Percentiles rank a stretch among this genome's conserved stretches.
phyloP scores from a whole-genome alignment of 1,284 basidiomycete genomes.

The Limonomyces culmigenus region DNA sequence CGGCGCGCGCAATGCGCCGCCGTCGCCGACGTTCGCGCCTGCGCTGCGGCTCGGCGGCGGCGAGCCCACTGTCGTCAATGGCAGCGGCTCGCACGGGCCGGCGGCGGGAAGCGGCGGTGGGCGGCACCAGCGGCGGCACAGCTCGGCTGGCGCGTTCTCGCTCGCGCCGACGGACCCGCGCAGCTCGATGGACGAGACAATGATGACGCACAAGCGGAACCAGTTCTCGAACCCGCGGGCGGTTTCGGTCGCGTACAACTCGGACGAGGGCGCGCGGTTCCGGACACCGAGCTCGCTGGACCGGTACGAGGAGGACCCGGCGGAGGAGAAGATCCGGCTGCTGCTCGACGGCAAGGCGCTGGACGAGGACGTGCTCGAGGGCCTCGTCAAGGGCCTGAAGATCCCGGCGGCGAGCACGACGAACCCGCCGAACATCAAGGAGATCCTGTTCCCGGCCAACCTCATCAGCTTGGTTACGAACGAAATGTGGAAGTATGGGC shows the following conservation, averaged over 20 bases:
- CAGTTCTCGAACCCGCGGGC: slow-evolving; percentile 72
- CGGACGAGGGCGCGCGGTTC: slow-evolving; percentile 53
- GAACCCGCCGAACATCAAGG: slow-evolving; percentile 88
- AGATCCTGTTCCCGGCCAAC: slow-evolving; percentile 99
- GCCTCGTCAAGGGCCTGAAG: slow-evolving; percentile 83
- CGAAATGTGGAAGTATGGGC: slow-evolving; percentile 99
- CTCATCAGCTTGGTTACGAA: slow-evolving; percentile 95
- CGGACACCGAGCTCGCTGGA: slow-evolving; percentile 56
- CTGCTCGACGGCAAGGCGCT: slow-evolving; percentile 85
- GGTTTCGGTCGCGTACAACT: slow-evolving; percentile 80
- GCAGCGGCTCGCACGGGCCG: background rate
- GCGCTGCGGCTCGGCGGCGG: slow-evolving; percentile 36
- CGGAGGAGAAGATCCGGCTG: slow-evolving; percentile 88
- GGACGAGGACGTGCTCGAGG: slow-evolving; percentile 89
- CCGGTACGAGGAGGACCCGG: slow-evolving; percentile 73
- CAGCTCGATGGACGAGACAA: slow-evolving; percentile 64
- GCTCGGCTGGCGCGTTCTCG: slow-evolving; percentile 67
- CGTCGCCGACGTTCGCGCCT: slow-evolving; percentile 72
- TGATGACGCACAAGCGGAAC: slow-evolving; percentile 60
- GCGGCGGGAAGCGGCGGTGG: slow-evolving; percentile 7
- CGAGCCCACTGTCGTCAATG: slow-evolving; percentile 11
- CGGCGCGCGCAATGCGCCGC: slow-evolving; percentile 49
- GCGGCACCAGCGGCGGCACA: slow-evolving; percentile 69
- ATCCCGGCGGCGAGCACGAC: slow-evolving; percentile 84
- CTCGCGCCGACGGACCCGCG: slow-evolving; percentile 42